A percentile compares a stretch with the other conserved stretches of the same genome.
phyloP scores from a whole-genome alignment of 805 yeast species.

The Zygotorulaspora chibaensis region DNA sequence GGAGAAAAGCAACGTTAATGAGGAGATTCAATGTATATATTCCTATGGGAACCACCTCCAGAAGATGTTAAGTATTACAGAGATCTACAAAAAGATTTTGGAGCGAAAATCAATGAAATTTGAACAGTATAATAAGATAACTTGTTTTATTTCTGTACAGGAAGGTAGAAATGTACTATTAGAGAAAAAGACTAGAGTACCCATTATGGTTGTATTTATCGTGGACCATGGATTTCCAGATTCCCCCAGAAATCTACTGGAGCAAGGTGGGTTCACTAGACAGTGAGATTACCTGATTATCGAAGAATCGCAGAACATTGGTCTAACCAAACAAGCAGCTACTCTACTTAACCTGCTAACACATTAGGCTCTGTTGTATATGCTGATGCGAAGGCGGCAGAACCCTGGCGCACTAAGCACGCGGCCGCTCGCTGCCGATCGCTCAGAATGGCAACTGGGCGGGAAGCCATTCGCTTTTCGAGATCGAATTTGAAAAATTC shows the following conservation, averaged over 20 bases:
- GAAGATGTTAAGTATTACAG: constrained; percentile 25
- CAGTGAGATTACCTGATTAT: too few species aligned
- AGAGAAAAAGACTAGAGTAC: constrained; percentile 23
- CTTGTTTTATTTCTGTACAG: constrained; percentile 17
- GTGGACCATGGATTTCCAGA: too few species aligned
- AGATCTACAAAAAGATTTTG: constrained; percentile 19
- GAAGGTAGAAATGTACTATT: constrained; percentile 28
- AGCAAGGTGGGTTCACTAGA: not conserved
- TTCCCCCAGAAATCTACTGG: not conserved
- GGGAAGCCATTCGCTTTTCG: too few species aligned
- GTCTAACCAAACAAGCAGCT: too few species aligned
- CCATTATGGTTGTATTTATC: constrained; percentile 10
- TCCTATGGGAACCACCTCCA: constrained; percentile 31
- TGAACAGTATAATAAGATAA: constrained; percentile 25
- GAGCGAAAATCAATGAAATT: not conserved
- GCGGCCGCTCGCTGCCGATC: too few species aligned
- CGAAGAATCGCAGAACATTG: too few species aligned
- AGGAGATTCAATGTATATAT: constrained; percentile 15
- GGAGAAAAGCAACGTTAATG: not conserved
- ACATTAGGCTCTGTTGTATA: too few species aligned
- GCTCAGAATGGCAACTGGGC: not conserved
- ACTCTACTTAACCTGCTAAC: too few species aligned
- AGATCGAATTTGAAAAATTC: too few species aligned
- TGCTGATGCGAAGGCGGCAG: too few species aligned
- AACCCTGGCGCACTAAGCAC: too few species aligned